Percentiles rank a stretch among this genome's conserved stretches.
phyloP scores from a whole-genome alignment of 306 rosid species.

The Echinosophora koreensis region DNA sequence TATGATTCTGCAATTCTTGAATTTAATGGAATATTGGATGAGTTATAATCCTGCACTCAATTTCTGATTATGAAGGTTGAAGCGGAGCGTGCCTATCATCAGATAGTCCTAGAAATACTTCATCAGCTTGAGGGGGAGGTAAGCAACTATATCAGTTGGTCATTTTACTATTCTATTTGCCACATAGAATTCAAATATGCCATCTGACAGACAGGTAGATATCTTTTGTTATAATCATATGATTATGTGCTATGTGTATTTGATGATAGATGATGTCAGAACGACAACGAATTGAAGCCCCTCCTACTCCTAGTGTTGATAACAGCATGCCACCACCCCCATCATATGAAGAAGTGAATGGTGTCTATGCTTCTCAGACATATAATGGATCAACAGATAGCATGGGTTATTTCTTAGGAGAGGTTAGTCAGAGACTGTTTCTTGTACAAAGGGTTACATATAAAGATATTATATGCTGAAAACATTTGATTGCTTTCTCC shows the following conservation, averaged over 20 bases:
- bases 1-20: slow-evolving; percentile 15
- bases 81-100: slow-evolving; percentile 90
- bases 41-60: slow-evolving; percentile 27
- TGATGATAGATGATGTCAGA: slow-evolving; percentile 82
- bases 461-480: background rate
- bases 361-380: slow-evolving; percentile 74
- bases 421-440: slow-evolving; percentile 63
- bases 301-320: slow-evolving; percentile 75
- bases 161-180: slow-evolving; percentile 29
- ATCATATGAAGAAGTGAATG: slow-evolving; percentile 87
- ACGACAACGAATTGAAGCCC: slow-evolving; percentile 91
- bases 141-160: slow-evolving; percentile 33
- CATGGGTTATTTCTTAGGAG: slow-evolving; percentile 90
- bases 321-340: slow-evolving; percentile 87
- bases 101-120: slow-evolving; percentile 81
- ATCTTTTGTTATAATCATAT: slow-evolving; percentile 41
- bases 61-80: slow-evolving; percentile 74
- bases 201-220: slow-evolving; percentile 19
- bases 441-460: slow-evolving; percentile 16
- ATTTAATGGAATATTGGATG: slow-evolving; percentile 16
- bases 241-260: slow-evolving; percentile 38
- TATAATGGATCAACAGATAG: slow-evolving; percentile 75
- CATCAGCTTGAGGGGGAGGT: slow-evolving; percentile 98
- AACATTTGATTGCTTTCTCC: slow-evolving; percentile 31
- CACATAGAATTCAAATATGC: slow-evolving; percentile 27